Evolutionary conservation across 768 basidiomycete genomes (phyloP), one percentile per base, ranked within the genome.

Genomic region (Panus rudis): DNA sequence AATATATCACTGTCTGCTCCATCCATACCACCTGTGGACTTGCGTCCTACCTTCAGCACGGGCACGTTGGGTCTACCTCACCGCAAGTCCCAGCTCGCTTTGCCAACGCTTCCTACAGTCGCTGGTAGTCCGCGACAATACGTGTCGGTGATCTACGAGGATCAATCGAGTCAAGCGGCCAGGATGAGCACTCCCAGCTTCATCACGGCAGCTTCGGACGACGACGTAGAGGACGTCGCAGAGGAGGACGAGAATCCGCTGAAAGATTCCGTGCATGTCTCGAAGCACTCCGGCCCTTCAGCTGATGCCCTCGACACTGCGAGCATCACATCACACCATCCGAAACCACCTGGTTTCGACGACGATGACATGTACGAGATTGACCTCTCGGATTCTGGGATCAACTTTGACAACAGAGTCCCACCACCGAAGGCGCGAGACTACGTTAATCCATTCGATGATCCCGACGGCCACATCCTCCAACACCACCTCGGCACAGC

Each of bases 1-100:
- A 63, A 63, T 12, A 53, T 53, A 12, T 72, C 57, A 3, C 50
- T 58, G 48, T 54, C 66, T 17, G 67, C 63, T 3, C 78, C 79
- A 1, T 63, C 60, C 16, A 76, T 84, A 30, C 76, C 79, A 3
- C 75, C 79, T 4, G 61, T 83, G 25, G 79, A 83, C 54, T 59
- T 80, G 16, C 67, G 68, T 23, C 78, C 79, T 12, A 70, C 70
- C 24, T 76, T 81, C 51, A n/a, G n/a, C n/a, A 70, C 56, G 19
- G 48, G 32, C 25, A 50, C 32, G 12, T 40, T 47, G 39, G 56
- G 43, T 13, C 49, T 48, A 39, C 43, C 43, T 38, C 52, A 47
- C 39, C 59, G 41, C 50, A 60, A 50, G 47, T 53, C 55, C 1
- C 50, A 49, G 22, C 48, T 55, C 13, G 22, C 54, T 1, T 17